Evolutionary conservation across 306 rosid genomes (phyloP), one percentile per base, ranked within the genome.

Genomic region (Quercus wislizeni): DNA sequence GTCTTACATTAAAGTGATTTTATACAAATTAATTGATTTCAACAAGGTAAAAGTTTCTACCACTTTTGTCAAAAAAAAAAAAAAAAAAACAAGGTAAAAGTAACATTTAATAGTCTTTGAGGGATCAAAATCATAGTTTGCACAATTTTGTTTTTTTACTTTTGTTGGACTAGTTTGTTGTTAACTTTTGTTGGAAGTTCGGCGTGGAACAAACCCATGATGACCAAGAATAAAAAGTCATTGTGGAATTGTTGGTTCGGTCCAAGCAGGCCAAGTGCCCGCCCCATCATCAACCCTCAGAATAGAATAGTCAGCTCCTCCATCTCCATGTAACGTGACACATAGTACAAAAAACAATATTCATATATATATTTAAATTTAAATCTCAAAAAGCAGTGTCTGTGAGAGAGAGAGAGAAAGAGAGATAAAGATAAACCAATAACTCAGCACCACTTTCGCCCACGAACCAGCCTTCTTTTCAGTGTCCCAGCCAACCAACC

Each of bases 271-370:
- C 73, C 77, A 69, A 82, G 54, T 49, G 54, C 54, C 17, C 4
- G 11, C 17, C 54, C 73, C 82, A 79, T 68, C 85, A 76, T 81
- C 84, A 20, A 12, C 10, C 78, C 73, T 54, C 80, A 76, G 85
- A 87, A 86, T 81, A 76, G 84, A 87, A 86, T 81, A 82, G 90
- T 78, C 88, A 86, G 89, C 84, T 85, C 80, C 86, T 70, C 79
- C 83, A 79, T 57, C 85, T 70, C 80, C 83, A 79, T 71, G 76
- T 61, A 69, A 83, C 87, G 82, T 88, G 88, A 78, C 80, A 70
- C 85, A 81, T 85, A 55, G 78, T 74, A 75, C 41, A 74, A 55
- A 46, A 21, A 20, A 70, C 67, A 71, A 76, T 74, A 64, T 78
- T 80, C 74, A 30, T 64, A 43, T 31, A 52, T 31, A 75, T 58